Evolutionary conservation across 2,329 filamentous ascomycete species (phyloP), one percentile per base, ranked within the genome.

Genomic region (Colletotrichum zoysiae): DNA sequence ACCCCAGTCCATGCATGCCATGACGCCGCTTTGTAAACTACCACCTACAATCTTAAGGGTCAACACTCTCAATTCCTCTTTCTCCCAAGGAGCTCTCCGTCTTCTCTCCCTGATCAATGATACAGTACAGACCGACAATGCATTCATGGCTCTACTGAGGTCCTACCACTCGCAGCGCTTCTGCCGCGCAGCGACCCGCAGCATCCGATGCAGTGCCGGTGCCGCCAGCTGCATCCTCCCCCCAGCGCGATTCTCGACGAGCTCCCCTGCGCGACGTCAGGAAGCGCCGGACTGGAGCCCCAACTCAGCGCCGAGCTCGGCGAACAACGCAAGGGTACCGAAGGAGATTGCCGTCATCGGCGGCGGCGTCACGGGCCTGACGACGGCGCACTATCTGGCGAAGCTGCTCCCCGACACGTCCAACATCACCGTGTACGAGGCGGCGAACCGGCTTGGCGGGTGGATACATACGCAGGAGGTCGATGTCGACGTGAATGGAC

Each of bases 401-500:
- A 89, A 89, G 75, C 85, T 91, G 76, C 87, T 93, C n/a, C 89
- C 91, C 5, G 71, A 81, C 58, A 85, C 87, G 67, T 86, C 90
- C 44, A 89, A 90, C 63, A 90, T 99, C 77, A 96, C 93, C 0
- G 79, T 99, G 12, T 97, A 94, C 81, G 96, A 99, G 80, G 87
- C 88, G 26, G 87, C 85, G 38, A 79, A 88, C 30, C 86, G 90
- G 26, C 80, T 95, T 0, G 96, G 96, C 55, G 96, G 96, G 57
- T 98, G 95, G 95, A 85, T 98, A 51, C 84, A 90, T 74, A 94
- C 92, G 1, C 87, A 91, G 75, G 83, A 83, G 62, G 85, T 93
- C 16, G 80, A 88, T 1, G 88, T 92, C 18, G 79, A 82, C 12
- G 82, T 86, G 5, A 85, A 87, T 48, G 92, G 89, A 20, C 85